These are phyloP conservation scores for Knoxia roxburghii DNA, from an alignment of 257 asterid genomes.

Conservation along the genomic window DNA sequence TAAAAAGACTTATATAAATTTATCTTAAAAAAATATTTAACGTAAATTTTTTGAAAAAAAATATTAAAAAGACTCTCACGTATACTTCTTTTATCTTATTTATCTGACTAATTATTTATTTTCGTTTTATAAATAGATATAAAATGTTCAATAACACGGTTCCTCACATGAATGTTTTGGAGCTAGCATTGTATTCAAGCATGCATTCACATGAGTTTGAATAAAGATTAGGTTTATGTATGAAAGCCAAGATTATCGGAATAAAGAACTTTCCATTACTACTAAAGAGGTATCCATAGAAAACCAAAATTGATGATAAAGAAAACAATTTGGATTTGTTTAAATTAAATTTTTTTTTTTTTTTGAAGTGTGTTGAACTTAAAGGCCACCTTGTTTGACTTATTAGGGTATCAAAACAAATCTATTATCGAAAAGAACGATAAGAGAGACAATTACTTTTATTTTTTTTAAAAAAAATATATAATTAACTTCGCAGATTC, in stretches of 20 bases:
- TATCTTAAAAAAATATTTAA: too few relatives aligned
- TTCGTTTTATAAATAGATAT: too few relatives aligned
- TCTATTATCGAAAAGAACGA: conserved; percentile 1
- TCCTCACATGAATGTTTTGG: too few relatives aligned
- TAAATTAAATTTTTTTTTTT: not conserved
- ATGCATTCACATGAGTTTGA: conserved; percentile 34
- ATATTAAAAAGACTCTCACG: too few relatives aligned
- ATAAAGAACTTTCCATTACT: conserved; percentile 3
- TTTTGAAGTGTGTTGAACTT: not conserved
- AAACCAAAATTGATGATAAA: not conserved
- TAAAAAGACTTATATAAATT: too few relatives aligned
- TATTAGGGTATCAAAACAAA: conserved; percentile 3
- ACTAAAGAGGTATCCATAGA: too few relatives aligned
- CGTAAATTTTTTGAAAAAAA: too few relatives aligned
- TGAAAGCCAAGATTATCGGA: conserved; percentile 8
- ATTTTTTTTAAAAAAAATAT: not conserved
- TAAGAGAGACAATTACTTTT: not conserved
- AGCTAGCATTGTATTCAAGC: not conserved
- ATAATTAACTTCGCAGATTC: not conserved
- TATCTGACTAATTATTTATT: too few relatives aligned
- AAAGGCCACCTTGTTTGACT: conserved; percentile 25
- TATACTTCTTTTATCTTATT: too few relatives aligned
- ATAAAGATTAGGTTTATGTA: not conserved
- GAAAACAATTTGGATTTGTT: not conserved
- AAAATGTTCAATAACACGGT: too few relatives aligned